A percentile compares a stretch with the other conserved stretches of the same genome.
These are phyloP conservation scores for Hippophae rhamnoides DNA, from an alignment of 306 rosid species.

Conservation along the genomic window DNA sequence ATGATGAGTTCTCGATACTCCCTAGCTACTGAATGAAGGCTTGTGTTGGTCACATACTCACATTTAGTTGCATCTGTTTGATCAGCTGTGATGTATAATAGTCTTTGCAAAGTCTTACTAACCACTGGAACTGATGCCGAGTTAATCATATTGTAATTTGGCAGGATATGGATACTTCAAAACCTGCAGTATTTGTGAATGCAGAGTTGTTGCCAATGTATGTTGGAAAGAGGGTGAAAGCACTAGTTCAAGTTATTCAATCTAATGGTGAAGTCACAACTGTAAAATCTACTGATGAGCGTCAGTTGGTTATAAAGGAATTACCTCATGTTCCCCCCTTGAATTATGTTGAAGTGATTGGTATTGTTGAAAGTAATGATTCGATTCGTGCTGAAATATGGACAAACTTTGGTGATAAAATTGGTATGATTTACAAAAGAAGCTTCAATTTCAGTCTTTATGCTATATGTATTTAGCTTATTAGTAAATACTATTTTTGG, in stretches of 20 bases:
- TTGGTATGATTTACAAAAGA: slow-evolving; percentile 34
- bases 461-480: no score
- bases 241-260: slow-evolving; percentile 55
- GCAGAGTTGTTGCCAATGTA: slow-evolving; percentile 52
- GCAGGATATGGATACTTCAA: slow-evolving; percentile 71
- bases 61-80: no score
- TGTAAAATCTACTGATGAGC: slow-evolving; percentile 75
- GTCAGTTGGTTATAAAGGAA: slow-evolving; percentile 54
- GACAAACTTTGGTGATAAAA: slow-evolving; percentile 73
- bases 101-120: no score
- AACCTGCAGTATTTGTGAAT: slow-evolving; percentile 72
- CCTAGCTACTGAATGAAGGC: no score
- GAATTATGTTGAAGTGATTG: slow-evolving; percentile 74
- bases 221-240: slow-evolving; percentile 65
- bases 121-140: no score
- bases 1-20: no score
- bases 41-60: no score
- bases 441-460: background rate
- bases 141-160: slow-evolving; percentile 2
- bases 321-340: slow-evolving; percentile 40
- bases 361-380: slow-evolving; percentile 65
- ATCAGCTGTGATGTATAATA: no score
- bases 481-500: no score
- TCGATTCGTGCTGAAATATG: slow-evolving; percentile 65
- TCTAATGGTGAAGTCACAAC: slow-evolving; percentile 39